Percentiles rank a stretch among this genome's conserved stretches.
Evolutionary conservation across 2,329 filamentous ascomycete species (phyloP).

Genomic region (Arthrobotrys megalospora): DNA sequence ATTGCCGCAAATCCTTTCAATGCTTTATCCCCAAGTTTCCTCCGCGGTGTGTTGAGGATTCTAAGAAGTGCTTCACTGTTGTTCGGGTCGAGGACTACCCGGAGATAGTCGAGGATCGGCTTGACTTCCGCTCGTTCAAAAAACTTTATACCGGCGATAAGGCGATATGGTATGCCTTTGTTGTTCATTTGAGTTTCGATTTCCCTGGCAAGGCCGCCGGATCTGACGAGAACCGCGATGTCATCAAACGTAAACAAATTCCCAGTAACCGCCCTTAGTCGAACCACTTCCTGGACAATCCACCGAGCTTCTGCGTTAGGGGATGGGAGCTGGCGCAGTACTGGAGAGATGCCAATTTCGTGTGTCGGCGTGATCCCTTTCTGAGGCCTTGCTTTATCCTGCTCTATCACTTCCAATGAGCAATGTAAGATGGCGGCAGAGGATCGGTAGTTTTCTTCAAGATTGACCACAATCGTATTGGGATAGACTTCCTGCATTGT

Average conservation of each 20-base stretch:
- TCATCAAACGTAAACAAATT: conserved; percentile 81
- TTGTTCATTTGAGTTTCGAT: conserved; percentile 87
- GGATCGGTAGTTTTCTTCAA: conserved; percentile 96
- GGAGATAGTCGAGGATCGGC: conserved; percentile 86
- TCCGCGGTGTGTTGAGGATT: conserved; percentile 86
- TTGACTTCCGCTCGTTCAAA: conserved; percentile 94
- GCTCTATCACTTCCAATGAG: conserved; percentile 88
- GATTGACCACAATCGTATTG: conserved; percentile 82
- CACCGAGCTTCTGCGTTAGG: conserved; percentile 84
- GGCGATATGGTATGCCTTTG: conserved; percentile 86
- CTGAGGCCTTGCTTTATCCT: conserved; percentile 83
- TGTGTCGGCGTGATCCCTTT: conserved; percentile 87
- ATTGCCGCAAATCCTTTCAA: conserved; percentile 82
- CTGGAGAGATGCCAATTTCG: conserved; percentile 82
- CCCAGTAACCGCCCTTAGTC: conserved; percentile 79
- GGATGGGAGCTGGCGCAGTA: conserved; percentile 81
- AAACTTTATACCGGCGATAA: conserved; percentile 92
- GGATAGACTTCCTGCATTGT: conserved; percentile 83
- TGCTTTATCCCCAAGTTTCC: conserved; percentile 85
- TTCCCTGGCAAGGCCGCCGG: conserved; percentile 84
- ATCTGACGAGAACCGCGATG: conserved; percentile 88
- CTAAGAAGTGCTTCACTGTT: conserved; percentile 89
- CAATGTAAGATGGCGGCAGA: conserved; percentile 85
- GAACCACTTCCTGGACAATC: conserved; percentile 87
- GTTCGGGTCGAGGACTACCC: conserved; percentile 85